Conservation (phyloP, 106 monocot species). For the Cymbidium sinense region DNA sequence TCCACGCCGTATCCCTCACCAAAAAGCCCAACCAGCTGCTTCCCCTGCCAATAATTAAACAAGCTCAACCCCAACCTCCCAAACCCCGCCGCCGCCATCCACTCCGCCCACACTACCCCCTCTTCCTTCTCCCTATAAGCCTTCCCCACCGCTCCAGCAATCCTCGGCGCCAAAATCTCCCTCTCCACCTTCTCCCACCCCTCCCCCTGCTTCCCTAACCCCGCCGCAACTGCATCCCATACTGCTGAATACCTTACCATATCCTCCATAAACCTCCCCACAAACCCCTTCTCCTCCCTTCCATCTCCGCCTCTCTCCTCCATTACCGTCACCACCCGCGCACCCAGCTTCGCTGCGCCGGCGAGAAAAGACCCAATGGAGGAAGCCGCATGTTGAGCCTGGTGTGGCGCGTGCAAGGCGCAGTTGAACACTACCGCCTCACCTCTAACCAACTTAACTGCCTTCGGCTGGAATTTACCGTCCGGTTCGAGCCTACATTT, state of each 20-base stretch:
- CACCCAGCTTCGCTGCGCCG: constrained; percentile 15
- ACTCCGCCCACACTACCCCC: constrained; percentile 15
- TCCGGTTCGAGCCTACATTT: constrained; percentile 47
- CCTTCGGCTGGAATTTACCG: constrained; percentile 28
- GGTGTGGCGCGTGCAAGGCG: constrained; percentile 24
- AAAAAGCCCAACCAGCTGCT: constrained; percentile 23
- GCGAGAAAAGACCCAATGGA: constrained; percentile 26
- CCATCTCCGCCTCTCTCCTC: constrained; percentile 28
- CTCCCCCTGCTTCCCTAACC: constrained; percentile 23
- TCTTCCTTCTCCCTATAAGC: constrained; percentile 9
- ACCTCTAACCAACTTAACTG: constrained; percentile 31
- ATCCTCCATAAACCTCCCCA: constrained; percentile 29
- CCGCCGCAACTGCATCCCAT: constrained; percentile 31
- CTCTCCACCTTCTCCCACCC: constrained; percentile 31
- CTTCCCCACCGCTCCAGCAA: constrained; percentile 21
- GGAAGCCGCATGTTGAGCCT: background rate
- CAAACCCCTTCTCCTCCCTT: constrained; percentile 4
- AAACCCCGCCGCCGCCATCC: constrained; percentile 17
- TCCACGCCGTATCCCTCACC: constrained; percentile 20
- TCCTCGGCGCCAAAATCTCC: constrained; percentile 28
- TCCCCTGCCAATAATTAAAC: constrained; percentile 19
- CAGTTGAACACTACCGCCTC: constrained; percentile 41
- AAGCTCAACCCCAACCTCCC: constrained; percentile 12
- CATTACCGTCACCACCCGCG: constrained; percentile 23
- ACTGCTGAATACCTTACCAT: constrained; percentile 31